These are phyloP conservation scores for Plasmodium chabaudi DNA, from an alignment of 169 alveolate genomes.

Conservation along the genomic window DNA sequence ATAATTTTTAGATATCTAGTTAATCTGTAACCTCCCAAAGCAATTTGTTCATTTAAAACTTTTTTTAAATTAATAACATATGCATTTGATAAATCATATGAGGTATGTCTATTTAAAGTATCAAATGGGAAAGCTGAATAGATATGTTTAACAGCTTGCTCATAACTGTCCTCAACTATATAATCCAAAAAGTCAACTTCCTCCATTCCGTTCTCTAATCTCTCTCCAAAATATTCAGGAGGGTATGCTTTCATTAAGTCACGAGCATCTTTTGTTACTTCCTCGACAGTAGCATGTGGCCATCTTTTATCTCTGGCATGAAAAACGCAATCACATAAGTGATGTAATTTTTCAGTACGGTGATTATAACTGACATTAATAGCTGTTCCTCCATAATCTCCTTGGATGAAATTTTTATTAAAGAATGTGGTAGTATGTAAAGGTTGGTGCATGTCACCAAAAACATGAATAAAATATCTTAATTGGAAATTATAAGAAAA, in stretches of 20 bases:
- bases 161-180: conserved; percentile 41
- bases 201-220: conserved; percentile 36
- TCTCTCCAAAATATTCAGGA: conserved; percentile 39
- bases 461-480: conserved; percentile 87
- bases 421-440: conserved; percentile 81
- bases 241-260: conserved; percentile 45
- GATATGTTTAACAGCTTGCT: conserved; percentile 6
- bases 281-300: conserved; percentile 17
- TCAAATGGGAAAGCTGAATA: conserved; percentile 42
- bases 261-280: conserved; percentile 18
- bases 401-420: conserved; percentile 80
- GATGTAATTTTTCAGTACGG: conserved; percentile 40
- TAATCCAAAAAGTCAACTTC: conserved; percentile 20
- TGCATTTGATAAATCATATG: conserved; percentile 6
- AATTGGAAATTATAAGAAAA: conserved; percentile 74
- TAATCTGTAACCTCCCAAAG: conserved; percentile 58
- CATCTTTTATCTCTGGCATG: conserved; percentile 30
- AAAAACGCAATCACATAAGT: conserved; percentile 64
- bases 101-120: conserved; percentile 18
- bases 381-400: conserved; percentile 87
- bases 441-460: conserved; percentile 91
- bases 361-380: conserved; percentile 31
- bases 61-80: conserved; percentile 17
- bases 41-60: conserved; percentile 57
- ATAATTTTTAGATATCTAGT: conserved; percentile 55